phyloP scores from a whole-genome alignment of 345 rosid genomes.

The Psidium guajava region DNA sequence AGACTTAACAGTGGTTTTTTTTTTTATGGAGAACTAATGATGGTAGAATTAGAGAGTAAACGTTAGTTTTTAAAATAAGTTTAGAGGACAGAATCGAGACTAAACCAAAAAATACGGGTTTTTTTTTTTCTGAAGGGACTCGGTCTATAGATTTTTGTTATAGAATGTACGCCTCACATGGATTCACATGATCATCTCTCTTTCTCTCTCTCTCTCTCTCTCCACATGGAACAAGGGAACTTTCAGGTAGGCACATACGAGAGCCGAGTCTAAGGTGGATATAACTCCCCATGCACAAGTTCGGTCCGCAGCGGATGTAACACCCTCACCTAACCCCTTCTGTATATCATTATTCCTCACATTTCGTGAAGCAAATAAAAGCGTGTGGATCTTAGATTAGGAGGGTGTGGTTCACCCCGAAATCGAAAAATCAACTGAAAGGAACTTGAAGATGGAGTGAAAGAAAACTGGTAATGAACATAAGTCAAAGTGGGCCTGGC shows the following conservation, averaged over 20 bases:
- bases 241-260: not conserved
- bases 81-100: no score
- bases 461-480: not conserved
- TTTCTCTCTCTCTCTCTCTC: not conserved
- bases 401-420: slow-evolving; percentile 18
- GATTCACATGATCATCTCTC: not conserved
- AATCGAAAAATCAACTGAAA: not conserved
- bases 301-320: slow-evolving; percentile 16
- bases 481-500: not conserved
- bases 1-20: no score
- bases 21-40: no score
- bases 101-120: no score
- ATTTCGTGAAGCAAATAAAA: slow-evolving; percentile 10
- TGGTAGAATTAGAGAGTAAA: no score
- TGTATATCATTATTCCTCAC: not conserved
- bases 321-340: slow-evolving; percentile 20
- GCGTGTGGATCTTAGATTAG: slow-evolving; percentile 28
- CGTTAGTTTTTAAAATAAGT: no score
- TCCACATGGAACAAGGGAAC: not conserved
- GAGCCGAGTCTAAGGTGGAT: not conserved
- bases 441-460: not conserved
- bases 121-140: no score
- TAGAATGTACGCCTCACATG: not conserved
- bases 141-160: not conserved
- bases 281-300: not conserved